Evolutionary conservation across 2,329 filamentous ascomycete genomes (phyloP).

Genomic region (Apiospora kogelbergensis): DNA sequence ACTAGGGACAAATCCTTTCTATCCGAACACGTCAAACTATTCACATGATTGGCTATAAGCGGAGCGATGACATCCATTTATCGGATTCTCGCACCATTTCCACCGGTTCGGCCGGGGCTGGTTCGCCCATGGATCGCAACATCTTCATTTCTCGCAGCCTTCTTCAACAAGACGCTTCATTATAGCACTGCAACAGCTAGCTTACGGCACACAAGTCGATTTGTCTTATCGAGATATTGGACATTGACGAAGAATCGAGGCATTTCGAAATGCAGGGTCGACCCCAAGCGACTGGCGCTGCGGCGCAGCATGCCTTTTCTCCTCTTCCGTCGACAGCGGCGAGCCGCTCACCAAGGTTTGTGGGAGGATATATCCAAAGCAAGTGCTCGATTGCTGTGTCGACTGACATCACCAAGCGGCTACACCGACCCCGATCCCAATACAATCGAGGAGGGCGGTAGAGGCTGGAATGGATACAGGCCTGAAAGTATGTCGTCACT

Average conservation of each 20-base stretch:
- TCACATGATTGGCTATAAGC: background rate
- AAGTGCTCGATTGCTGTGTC: background rate
- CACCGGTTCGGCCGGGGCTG: background rate
- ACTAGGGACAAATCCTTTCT: background rate
- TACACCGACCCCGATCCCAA: constrained; percentile 11
- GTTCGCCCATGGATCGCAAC: background rate
- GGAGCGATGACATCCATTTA: background rate
- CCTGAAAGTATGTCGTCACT: constrained; percentile 11
- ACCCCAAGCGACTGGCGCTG: background rate
- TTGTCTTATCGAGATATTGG: background rate
- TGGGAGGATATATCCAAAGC: background rate
- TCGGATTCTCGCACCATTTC: background rate
- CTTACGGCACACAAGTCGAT: background rate
- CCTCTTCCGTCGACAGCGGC: background rate
- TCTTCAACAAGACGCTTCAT: background rate
- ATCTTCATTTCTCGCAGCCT: background rate
- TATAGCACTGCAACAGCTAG: background rate
- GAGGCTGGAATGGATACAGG: constrained; percentile 11
- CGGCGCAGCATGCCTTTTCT: background rate
- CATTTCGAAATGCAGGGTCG: background rate
- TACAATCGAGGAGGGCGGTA: constrained; percentile 10
- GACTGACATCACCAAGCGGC: background rate
- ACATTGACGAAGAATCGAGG: background rate
- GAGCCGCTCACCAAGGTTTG: background rate
- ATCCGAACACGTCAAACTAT: too few species aligned